These are phyloP conservation scores for Phialophora tarda DNA, from an alignment of 2,329 filamentous ascomycete species.

Conservation along the genomic window DNA sequence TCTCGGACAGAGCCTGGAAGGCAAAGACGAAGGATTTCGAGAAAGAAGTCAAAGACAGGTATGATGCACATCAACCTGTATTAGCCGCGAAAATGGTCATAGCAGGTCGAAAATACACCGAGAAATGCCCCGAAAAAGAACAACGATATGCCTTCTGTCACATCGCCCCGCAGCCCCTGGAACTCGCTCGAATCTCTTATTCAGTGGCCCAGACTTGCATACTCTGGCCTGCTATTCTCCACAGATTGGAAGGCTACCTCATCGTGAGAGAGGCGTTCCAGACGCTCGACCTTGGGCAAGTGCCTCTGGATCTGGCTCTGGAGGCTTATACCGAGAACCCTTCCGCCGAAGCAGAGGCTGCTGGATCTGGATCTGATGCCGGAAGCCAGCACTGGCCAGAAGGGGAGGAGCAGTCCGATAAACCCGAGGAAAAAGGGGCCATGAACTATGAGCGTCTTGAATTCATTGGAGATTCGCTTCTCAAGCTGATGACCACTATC, in stretches of 20 bases:
- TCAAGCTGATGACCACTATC: conserved; percentile 95
- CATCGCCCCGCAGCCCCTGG: conserved; percentile 76
- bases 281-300: conserved; percentile 67
- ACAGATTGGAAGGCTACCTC: conserved; percentile 79
- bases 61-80: conserved; percentile 77
- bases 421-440: conserved; percentile 71
- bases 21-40: conserved; percentile 23
- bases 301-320: conserved; percentile 69
- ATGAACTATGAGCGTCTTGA: conserved; percentile 94
- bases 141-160: conserved; percentile 60
- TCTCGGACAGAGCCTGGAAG: conserved; percentile 71
- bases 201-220: conserved; percentile 74
- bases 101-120: conserved; percentile 81
- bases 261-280: conserved; percentile 77
- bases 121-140: conserved; percentile 65
- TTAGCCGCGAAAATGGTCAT: conserved; percentile 74
- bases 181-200: conserved; percentile 75
- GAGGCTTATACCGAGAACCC: conserved; percentile 94
- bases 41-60: conserved; percentile 44
- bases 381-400: background rate
- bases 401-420: background rate
- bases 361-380: background rate
- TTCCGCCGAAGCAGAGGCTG: conserved; percentile 77
- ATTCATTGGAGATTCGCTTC: conserved; percentile 88
- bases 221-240: conserved; percentile 81